These are phyloP conservation scores for sunflower (Helianthus annuus) DNA, from an alignment of 129 eudicot species.

Conservation along the genomic window HanXRQr2.0-SUNRISE NC_035436.2:14827643-14828142, in stretches of 20 bases:
- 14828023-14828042: conserved; percentile 72
- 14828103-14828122: conserved; percentile 72
- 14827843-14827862: conserved; percentile 56
- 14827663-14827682: conserved; percentile 77
- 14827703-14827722: conserved; percentile 89
- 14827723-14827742: conserved; percentile 73
- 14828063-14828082: conserved; percentile 70
- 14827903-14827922: conserved; percentile 54
- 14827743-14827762: conserved; percentile 72
- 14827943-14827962: conserved; percentile 47
- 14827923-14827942: conserved; percentile 51
- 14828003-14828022: conserved; percentile 84
- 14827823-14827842: conserved; percentile 55
- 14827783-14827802: conserved; percentile 53
- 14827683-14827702: conserved; percentile 64
- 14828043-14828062: conserved; percentile 67
- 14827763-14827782: conserved; percentile 81
- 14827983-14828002: conserved; percentile 50
- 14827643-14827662: conserved; percentile 78
- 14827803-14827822: conserved; percentile 26
- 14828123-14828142: conserved; percentile 71
- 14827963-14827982: conserved; percentile 53
- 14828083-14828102: conserved; percentile 72
- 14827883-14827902: conserved; percentile 65
- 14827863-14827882: conserved; percentile 50